Conservation (phyloP, 768 basidiomycete genomes). For the Amyloporia xantha region DNA sequence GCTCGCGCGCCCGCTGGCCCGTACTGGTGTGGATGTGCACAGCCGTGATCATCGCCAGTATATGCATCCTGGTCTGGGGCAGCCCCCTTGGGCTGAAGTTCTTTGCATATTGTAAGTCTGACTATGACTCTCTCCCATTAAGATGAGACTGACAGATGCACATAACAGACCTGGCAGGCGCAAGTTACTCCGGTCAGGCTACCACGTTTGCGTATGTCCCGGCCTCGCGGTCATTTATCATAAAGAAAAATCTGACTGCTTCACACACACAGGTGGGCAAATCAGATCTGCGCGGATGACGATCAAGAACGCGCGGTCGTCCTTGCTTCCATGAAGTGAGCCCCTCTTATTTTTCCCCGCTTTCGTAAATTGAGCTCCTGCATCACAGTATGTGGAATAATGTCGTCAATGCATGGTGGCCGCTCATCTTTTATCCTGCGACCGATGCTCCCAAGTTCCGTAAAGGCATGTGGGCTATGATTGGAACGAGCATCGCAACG, state of each 20-base stretch:
- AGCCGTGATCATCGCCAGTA: slow-evolving; percentile 45
- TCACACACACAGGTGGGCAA: slow-evolving; percentile 74
- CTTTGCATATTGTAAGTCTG: slow-evolving; percentile 59
- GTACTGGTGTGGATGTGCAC: slow-evolving; percentile 58
- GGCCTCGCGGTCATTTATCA: not conserved
- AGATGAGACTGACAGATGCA: not conserved
- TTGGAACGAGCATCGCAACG: slow-evolving; percentile 51
- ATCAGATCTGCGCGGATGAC: slow-evolving; percentile 67
- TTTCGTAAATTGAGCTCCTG: not conserved
- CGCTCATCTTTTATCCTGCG: slow-evolving; percentile 66
- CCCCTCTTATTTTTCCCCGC: not conserved
- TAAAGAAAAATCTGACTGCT: not conserved
- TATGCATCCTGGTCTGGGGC: slow-evolving; percentile 56
- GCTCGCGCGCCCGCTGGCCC: slow-evolving; percentile 49
- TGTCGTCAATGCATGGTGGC: slow-evolving; percentile 64
- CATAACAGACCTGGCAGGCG: slow-evolving; percentile 46
- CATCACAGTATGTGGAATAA: slow-evolving; percentile 59
- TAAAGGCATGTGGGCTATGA: slow-evolving; percentile 67
- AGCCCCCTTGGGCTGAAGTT: slow-evolving; percentile 59
- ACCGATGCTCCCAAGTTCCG: slow-evolving; percentile 62
- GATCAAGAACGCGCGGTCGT: slow-evolving; percentile 63
- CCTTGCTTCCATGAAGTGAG: slow-evolving; percentile 69
- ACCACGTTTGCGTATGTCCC: slow-evolving; percentile 60
- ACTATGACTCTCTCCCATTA: not conserved
- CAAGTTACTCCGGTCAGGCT: slow-evolving; percentile 70